These are phyloP conservation scores for Fusarium pseudoanthophilum DNA, from an alignment of 2,329 filamentous ascomycete genomes.

Conservation along the genomic window DNA sequence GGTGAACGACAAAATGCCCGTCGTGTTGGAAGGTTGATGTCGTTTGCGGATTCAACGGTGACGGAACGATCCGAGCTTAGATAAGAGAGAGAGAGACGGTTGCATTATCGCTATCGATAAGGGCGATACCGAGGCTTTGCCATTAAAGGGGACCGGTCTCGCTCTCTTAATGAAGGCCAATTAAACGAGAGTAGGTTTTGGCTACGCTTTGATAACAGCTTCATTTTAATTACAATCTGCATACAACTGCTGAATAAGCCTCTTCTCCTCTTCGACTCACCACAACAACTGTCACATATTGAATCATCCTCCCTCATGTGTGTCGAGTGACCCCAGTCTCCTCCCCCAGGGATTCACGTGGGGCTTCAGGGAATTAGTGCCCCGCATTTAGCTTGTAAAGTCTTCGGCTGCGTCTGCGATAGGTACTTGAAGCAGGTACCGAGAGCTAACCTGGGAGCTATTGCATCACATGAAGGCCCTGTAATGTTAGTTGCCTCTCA, in stretches of 20 bases:
- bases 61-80: slow-evolving; percentile 25
- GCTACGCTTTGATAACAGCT: not conserved
- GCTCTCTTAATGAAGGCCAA: not conserved
- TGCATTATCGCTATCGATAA: slow-evolving; percentile 41
- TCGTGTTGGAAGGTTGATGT: slow-evolving; percentile 28
- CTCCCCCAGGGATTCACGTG: slow-evolving; percentile 31
- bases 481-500: slow-evolving; percentile 16
- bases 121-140: slow-evolving; percentile 19
- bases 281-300: not conserved
- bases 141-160: slow-evolving; percentile 30
- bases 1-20: slow-evolving; percentile 11
- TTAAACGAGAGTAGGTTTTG: slow-evolving; percentile 2
- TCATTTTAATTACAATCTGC: not conserved
- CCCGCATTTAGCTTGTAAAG: slow-evolving; percentile 43
- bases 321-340: slow-evolving; percentile 24
- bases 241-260: not conserved
- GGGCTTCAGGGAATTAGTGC: slow-evolving; percentile 42
- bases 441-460: slow-evolving; percentile 38
- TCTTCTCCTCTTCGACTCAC: not conserved
- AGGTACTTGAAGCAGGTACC: slow-evolving; percentile 34
- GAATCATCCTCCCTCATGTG: not conserved
- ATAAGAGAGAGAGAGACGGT: slow-evolving; percentile 13
- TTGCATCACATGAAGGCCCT: slow-evolving; percentile 46
- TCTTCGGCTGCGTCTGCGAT: slow-evolving; percentile 13
- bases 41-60: slow-evolving; percentile 33